Evolutionary conservation across 805 yeast species (phyloP).

Genomic region (Barnettozyma vustinii): DNA sequence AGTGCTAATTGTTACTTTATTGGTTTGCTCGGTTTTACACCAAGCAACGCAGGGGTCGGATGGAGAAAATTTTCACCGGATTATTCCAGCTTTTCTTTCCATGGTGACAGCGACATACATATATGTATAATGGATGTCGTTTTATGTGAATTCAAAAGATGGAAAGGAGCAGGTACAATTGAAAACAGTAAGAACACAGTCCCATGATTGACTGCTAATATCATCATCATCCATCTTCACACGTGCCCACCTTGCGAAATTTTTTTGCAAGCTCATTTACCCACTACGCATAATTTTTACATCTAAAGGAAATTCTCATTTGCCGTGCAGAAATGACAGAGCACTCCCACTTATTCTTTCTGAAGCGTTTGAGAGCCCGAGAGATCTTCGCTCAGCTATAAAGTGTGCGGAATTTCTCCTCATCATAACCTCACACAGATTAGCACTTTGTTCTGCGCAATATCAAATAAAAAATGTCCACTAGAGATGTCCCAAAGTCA

Average conservation of each 20-base stretch:
- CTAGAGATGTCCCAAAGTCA: conserved; percentile 47
- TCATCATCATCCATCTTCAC: background rate
- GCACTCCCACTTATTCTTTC: background rate
- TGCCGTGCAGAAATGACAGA: background rate
- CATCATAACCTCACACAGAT: background rate
- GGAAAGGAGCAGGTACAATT: no score
- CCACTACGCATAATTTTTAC: background rate
- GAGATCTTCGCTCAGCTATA: background rate
- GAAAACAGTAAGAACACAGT: no score
- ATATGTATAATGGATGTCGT: no score
- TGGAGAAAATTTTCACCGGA: no score
- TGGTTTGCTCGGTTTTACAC: no score
- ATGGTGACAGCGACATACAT: no score
- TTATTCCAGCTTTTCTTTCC: no score
- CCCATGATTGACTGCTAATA: no score
- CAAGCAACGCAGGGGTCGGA: no score
- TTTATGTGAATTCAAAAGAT: no score
- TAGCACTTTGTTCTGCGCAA: background rate
- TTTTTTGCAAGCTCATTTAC: background rate
- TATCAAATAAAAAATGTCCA: background rate
- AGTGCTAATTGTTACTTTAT: no score
- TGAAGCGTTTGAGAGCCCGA: no score
- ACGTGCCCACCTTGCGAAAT: background rate
- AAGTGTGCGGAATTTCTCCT: background rate
- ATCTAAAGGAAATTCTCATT: background rate